These are phyloP conservation scores for Vanderwaltozyma tropicalis DNA, from an alignment of 805 yeast genomes.

Conservation along the genomic window DNA sequence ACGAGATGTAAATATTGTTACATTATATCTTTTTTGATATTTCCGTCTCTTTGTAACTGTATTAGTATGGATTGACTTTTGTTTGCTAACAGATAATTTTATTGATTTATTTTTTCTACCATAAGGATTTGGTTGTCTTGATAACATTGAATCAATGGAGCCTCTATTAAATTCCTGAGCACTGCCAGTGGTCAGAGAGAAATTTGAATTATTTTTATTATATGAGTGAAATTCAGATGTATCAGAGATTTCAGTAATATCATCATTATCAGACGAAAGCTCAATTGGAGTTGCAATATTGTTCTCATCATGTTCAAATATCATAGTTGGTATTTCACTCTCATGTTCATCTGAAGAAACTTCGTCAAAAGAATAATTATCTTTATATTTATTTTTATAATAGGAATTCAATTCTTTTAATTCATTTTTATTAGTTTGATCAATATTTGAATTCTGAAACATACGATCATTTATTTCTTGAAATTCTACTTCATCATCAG, in stretches of 20 bases:
- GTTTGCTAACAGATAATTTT: too few relatives aligned
- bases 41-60: background rate
- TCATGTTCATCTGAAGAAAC: background rate
- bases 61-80: background rate
- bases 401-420: conserved; percentile 7
- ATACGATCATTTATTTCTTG: background rate
- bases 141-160: conserved; percentile 12
- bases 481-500: conserved; percentile 9
- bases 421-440: background rate
- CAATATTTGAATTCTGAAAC: background rate
- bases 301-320: background rate
- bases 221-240: background rate
- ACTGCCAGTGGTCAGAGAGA: background rate
- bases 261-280: background rate
- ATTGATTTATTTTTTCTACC: background rate
- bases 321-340: background rate
- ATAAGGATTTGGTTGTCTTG: background rate
- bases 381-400: conserved; percentile 10
- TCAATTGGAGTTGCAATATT: background rate
- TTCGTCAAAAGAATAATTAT: conserved; percentile 8
- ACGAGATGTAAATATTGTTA: background rate
- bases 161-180: conserved; percentile 5
- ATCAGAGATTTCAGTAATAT: too few relatives aligned
- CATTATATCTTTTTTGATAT: background rate
- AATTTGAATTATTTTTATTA: background rate